Evolutionary conservation across 495 filamentous ascomycete species (phyloP).

Genomic region (Penicillium atrosanguineum): DNA sequence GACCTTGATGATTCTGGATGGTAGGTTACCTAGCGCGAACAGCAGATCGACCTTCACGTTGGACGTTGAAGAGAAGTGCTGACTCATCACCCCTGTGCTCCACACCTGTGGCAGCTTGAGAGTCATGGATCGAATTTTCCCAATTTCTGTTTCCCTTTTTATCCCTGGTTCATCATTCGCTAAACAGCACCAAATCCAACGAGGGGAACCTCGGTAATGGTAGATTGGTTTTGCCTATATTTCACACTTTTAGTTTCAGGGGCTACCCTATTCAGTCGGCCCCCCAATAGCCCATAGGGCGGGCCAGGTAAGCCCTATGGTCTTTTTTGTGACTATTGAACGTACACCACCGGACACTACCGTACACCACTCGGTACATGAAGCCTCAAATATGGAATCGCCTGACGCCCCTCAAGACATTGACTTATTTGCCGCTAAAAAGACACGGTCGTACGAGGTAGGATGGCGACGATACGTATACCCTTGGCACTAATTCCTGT

Average conservation of each 20-base stretch:
- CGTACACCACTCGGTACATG: no score
- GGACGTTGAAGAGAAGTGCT: conserved; percentile 15
- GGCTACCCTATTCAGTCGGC: neutral
- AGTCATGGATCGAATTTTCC: neutral
- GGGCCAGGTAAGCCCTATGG: neutral
- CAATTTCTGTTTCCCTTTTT: conserved; percentile 4
- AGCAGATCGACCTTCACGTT: neutral
- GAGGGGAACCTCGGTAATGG: neutral
- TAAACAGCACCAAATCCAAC: neutral
- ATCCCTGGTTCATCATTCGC: conserved; percentile 8
- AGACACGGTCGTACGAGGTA: neutral
- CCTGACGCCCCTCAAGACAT: conserved; percentile 2
- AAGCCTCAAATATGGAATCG: conserved; percentile 2
- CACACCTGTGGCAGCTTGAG: conserved; percentile 15
- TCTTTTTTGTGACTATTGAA: neutral
- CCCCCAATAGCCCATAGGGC: neutral
- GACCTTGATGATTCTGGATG: neutral
- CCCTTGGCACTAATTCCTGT: conserved; percentile 1
- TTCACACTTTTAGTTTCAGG: neutral
- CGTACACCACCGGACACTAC: neutral
- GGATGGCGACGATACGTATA: neutral
- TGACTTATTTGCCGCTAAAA: neutral
- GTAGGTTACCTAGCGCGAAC: neutral
- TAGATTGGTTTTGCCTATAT: neutral
- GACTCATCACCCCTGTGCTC: conserved; percentile 16